Evolutionary conservation across 1,284 basidiomycete species (phyloP).

Genomic region (Ustilago lituana): DNA sequence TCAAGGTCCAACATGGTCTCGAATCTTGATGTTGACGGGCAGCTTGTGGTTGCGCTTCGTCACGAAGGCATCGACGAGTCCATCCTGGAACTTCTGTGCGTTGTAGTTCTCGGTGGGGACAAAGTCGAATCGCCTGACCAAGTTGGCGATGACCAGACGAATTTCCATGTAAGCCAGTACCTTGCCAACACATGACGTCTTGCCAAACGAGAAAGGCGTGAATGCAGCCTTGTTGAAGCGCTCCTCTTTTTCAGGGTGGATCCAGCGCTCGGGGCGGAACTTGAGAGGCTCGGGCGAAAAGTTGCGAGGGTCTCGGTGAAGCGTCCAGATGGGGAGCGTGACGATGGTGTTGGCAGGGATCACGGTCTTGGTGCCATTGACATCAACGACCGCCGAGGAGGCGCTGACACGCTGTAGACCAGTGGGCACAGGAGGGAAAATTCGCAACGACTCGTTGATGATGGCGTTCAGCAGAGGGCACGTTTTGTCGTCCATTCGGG

Average conservation of each 20-base stretch:
- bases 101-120: conserved; percentile 15
- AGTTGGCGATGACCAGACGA: conserved; percentile 19
- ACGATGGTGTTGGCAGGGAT: conserved; percentile 28
- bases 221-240: conserved; percentile 31
- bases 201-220: conserved; percentile 38
- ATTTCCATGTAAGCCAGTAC: conserved; percentile 40
- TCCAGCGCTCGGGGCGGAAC: conserved; percentile 39
- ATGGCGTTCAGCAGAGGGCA: conserved; percentile 43
- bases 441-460: conserved; percentile 43
- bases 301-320: conserved; percentile 39
- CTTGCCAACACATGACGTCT: conserved; percentile 35
- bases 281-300: conserved; percentile 28
- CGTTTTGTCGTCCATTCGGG: conserved; percentile 17
- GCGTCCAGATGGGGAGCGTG: conserved; percentile 28
- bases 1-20: conserved; percentile 13
- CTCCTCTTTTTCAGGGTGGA: conserved; percentile 21
- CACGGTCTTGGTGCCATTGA: conserved; percentile 20
- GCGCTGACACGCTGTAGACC: conserved; percentile 37
- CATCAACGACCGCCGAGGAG: conserved; percentile 7
- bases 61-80: conserved; percentile 15
- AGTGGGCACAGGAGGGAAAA: conserved; percentile 34
- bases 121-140: conserved; percentile 37
- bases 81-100: conserved; percentile 22
- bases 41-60: conserved; percentile 17
- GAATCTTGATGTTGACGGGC: conserved; percentile 14